Evolutionary conservation across 164 flowering plant genomes (phyloP), one percentile per base, ranked within the genome.

Genomic region (Dillenia turbinata): DNA sequence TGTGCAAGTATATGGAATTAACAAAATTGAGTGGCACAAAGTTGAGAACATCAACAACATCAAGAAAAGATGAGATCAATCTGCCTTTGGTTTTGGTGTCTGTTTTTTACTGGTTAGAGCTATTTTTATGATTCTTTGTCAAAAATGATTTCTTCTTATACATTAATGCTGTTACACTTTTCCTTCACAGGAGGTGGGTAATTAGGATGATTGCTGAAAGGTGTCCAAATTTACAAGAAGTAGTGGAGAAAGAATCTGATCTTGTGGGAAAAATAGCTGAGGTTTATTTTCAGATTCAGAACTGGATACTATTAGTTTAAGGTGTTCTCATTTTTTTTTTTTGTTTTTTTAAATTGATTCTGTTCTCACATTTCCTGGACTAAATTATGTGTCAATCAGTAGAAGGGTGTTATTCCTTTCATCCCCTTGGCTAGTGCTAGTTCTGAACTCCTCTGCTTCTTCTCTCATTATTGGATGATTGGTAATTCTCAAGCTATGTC

Each of bases 221-320:
- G 12, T 66, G 59, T 71, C 48, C 81, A 62, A 69, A 72, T 70
- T 60, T 86, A 67, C 76, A 70, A 63, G 86, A 81, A 47, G 75
- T 89, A 65, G 10, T 88, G 64, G 76, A 56, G 57, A 85, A 79
- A 73, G 97, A 94, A 71, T 89, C 99, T 62, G 77, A 78, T 70
- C 78, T 94, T 53, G 97, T 88, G 75, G 83, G 86, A 74, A 73
- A 70, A 69, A 75, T 89, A 69, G 90, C 90, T 52, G 98, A 93
- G 98, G 98, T 90, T 71, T 71, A 75, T 66, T 71, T 81, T 68
- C 74, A 71, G 67, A 68, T 67, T 71, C 70, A 60, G 57, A 75
- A 71, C 66, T 74, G 69, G 71, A 73, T 78, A 63, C 68, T 68
- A 26, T 79, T 72, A 70, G 57, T n/a, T 54, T 26, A 75, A 73